Conservation (phyloP, 2,329 filamentous ascomycete species). For the Dactylellina sp. region DNA sequence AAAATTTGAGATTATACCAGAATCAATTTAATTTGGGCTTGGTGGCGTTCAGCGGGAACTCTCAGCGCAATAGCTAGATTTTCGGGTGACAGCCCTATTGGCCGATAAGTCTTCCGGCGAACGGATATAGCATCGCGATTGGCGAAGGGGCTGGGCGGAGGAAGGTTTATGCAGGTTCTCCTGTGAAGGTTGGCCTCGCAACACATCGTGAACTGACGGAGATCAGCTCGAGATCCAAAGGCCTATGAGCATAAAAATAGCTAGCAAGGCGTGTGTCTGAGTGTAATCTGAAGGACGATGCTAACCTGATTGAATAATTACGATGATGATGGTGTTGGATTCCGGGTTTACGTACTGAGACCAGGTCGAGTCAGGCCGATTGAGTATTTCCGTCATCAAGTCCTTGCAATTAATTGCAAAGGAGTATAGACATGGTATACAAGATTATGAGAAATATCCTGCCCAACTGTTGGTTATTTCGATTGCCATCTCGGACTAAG, state of each 20-base stretch:
- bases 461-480: no score
- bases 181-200: slow-evolving; percentile 1
- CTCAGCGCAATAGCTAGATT: neutral
- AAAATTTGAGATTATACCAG: neutral
- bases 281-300: no score
- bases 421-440: no score
- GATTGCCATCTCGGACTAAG: no score
- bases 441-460: no score
- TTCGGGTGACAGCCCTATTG: slow-evolving; percentile 45
- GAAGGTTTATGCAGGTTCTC: neutral
- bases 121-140: slow-evolving; percentile 28
- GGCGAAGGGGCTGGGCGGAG: slow-evolving; percentile 13
- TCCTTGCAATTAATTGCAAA: no score
- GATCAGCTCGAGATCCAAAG: neutral
- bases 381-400: neutral
- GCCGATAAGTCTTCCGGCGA: neutral
- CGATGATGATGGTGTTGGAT: neutral
- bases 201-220: neutral
- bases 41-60: slow-evolving; percentile 20
- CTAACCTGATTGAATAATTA: no score
- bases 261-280: no score
- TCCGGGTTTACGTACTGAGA: neutral
- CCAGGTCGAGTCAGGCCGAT: neutral
- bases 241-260: neutral
- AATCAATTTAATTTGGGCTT: slow-evolving; percentile 13